These are phyloP conservation scores for Dictyostelium brefeldianum DNA, from an alignment of 78 protist genomes.

Conservation along the genomic window DNA sequence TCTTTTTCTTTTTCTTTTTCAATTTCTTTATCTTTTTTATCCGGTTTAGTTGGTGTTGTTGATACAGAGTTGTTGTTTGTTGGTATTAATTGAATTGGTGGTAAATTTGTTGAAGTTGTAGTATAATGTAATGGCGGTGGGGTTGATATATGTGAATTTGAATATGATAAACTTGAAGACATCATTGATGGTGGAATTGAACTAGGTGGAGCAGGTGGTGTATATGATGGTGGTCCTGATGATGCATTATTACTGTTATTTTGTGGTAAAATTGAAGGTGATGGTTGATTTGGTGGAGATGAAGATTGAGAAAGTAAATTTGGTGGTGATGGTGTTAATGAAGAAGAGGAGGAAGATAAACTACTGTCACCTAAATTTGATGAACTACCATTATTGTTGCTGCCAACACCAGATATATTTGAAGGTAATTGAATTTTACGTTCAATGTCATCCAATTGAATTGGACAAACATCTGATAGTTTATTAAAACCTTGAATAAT, in stretches of 20 bases:
- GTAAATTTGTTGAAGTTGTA: background rate
- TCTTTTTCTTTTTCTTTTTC: conserved; percentile 13
- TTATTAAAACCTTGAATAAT: background rate
- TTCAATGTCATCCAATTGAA: conserved; percentile 23
- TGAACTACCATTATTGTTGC: background rate
- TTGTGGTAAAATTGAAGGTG: conserved; percentile 4
- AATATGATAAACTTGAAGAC: background rate
- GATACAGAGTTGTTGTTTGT: background rate
- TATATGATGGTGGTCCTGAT: background rate
- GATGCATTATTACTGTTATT: background rate
- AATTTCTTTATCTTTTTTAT: conserved; percentile 10
- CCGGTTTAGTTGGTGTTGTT: background rate
- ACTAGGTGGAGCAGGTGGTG: background rate
- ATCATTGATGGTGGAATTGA: background rate
- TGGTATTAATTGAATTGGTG: conserved; percentile 9
- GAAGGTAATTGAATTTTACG: conserved; percentile 15
- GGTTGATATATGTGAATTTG: background rate
- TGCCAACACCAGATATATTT: background rate
- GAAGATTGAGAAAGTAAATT: background rate
- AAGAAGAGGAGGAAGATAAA: background rate
- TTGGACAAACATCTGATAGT: conserved; percentile 13
- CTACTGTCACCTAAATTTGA: background rate
- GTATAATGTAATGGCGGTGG: conserved; percentile 31
- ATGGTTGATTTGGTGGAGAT: conserved; percentile 23
- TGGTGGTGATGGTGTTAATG: background rate